Evolutionary conservation across 495 filamentous ascomycete species (phyloP).

Genomic region (Penicillium atrosanguineum): DNA sequence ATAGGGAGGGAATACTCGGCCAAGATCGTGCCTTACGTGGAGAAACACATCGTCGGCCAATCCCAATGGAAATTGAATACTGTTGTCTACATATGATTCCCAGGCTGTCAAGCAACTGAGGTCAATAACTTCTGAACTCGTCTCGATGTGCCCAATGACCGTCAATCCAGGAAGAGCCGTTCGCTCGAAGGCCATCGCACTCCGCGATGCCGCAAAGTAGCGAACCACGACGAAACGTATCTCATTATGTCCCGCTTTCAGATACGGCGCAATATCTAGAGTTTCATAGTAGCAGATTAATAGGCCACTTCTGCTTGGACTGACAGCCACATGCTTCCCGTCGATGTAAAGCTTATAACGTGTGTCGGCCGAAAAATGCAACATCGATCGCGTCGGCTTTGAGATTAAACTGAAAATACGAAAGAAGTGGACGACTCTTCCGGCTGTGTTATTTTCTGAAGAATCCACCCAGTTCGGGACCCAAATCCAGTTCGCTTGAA

Average conservation of each 20-base stretch:
- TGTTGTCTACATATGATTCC: slow-evolving; percentile 26
- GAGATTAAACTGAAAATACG: slow-evolving; percentile 20
- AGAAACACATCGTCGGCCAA: slow-evolving; percentile 38
- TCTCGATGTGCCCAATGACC: slow-evolving; percentile 23
- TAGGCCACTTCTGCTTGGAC: slow-evolving; percentile 31
- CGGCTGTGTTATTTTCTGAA: slow-evolving; percentile 26
- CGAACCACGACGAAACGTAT: slow-evolving; percentile 30
- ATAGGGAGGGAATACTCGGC: not conserved
- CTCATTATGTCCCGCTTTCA: slow-evolving; percentile 28
- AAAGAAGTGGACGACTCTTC: slow-evolving; percentile 29
- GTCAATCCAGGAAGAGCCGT: slow-evolving; percentile 35
- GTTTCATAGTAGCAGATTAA: slow-evolving; percentile 42
- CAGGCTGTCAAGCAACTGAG: slow-evolving; percentile 22
- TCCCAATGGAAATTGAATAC: slow-evolving; percentile 32
- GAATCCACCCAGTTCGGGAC: slow-evolving; percentile 34
- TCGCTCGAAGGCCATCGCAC: slow-evolving; percentile 36
- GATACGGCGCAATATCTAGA: slow-evolving; percentile 32
- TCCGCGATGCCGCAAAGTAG: slow-evolving; percentile 28
- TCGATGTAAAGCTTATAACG: slow-evolving; percentile 40
- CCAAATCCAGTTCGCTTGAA: slow-evolving; percentile 41
- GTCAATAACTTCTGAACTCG: slow-evolving; percentile 15
- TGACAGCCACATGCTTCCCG: slow-evolving; percentile 31
- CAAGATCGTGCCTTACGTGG: slow-evolving; percentile 25
- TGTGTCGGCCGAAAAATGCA: slow-evolving; percentile 41
- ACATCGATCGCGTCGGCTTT: slow-evolving; percentile 4